A percentile compares a stretch with the other conserved stretches of the same genome.
Evolutionary conservation across 306 rosid species (phyloP).

Genomic region (Malus fusca): DNA sequence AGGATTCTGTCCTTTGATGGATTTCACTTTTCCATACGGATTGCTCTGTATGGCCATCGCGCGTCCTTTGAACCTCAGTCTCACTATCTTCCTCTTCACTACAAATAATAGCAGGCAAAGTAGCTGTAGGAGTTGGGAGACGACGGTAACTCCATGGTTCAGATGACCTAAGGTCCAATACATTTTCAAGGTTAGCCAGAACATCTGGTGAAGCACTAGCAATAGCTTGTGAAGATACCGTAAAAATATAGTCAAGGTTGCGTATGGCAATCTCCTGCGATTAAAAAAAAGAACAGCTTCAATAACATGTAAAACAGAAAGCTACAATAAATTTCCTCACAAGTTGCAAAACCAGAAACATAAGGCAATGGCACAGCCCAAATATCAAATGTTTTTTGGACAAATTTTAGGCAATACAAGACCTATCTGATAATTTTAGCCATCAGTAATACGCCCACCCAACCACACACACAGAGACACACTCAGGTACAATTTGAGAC

Average conservation of each 20-base stretch:
- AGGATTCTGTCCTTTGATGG: constrained; percentile 45
- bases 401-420: not conserved
- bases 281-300: not conserved
- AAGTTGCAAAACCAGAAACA: not conserved
- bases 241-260: constrained; percentile 75
- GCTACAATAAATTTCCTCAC: not conserved
- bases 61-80: constrained; percentile 46
- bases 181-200: constrained; percentile 67
- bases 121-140: constrained; percentile 86
- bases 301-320: not conserved
- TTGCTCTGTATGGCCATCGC: constrained; percentile 36
- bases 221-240: constrained; percentile 62
- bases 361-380: not conserved
- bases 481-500: not conserved
- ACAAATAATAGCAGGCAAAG: constrained; percentile 66
- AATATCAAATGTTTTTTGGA: not conserved
- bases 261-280: constrained; percentile 79
- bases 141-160: constrained; percentile 86
- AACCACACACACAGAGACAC: not conserved
- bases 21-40: constrained; percentile 31
- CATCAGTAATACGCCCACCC: not conserved
- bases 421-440: not conserved
- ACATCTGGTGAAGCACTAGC: constrained; percentile 61
- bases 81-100: constrained; percentile 87
- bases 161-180: constrained; percentile 71